Evolutionary conservation across 169 alveolate species (phyloP), one percentile per base, ranked within the genome.

Genomic region (Plasmodium vivax): DNA sequence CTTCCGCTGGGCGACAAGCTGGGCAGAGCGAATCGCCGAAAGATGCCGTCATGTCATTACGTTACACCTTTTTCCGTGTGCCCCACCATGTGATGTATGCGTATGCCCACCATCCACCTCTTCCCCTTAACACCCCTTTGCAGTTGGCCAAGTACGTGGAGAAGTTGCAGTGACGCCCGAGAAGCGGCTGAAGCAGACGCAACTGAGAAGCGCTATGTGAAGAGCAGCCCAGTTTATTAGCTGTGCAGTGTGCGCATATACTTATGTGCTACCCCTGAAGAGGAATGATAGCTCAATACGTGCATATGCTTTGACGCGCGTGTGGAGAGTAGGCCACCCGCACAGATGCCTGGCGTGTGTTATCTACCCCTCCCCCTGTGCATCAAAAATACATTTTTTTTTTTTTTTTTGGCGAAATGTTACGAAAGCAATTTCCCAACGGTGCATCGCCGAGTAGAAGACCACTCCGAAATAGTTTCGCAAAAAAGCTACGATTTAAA

Each of bases 131-230:
- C 74, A 4, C 47, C 71, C n/a, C 30, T 87, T 73, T 58, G 23
- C 62, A 88, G 94, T 79, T 88, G 90, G 85, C 87, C 16, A 79
- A 79, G 14, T 88, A 88, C n/a, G 88, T 88, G 4, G 94, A 88
- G 68, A 88, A 77, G 47, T 80, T 88, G 27, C 90, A 88, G n/a
- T 88, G 82, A 88, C 30, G 27, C 14, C 9, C 34, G n/a, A 34
- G 51, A 23, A 23, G 16, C n/a, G 36, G n/a, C 23, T 47, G n/a
- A 23, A 72, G 7, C 3, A 47, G 5, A n/a, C 4, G 51, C 19
- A 80, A 8, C 23, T 6, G 51, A 38, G 56, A 0, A 3, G 32
- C 4, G 3, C 7, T 79, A 23, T 30, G 10, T 27, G 34, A 30
- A 10, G 12, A 62, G 75, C 12, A 62, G 10, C 2, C 34, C 38